Percentiles rank a stretch among this genome's conserved stretches.
These are phyloP conservation scores for Colletotrichum phormii DNA, from an alignment of 2,329 filamentous ascomycete genomes.

Conservation along the genomic window DNA sequence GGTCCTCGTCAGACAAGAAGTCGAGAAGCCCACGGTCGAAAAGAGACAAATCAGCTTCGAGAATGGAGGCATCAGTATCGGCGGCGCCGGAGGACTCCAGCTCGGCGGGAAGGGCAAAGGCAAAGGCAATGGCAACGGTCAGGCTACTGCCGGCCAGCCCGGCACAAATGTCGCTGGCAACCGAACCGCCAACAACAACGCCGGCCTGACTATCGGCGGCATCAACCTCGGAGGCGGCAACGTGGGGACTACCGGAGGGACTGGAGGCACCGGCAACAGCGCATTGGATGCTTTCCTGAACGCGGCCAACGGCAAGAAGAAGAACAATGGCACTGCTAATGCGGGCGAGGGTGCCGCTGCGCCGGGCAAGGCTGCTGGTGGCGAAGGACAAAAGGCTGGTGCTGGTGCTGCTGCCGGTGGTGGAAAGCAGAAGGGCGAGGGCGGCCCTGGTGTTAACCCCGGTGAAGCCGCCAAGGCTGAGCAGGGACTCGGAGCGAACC, in stretches of 20 bases:
- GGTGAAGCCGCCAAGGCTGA: slow-evolving; percentile 25
- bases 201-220: slow-evolving; percentile 21
- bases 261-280: slow-evolving; percentile 18
- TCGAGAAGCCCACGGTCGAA: background rate
- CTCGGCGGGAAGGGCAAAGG: slow-evolving; percentile 16
- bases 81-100: slow-evolving; percentile 9
- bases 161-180: background rate
- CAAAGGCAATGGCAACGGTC: background rate
- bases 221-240: slow-evolving; percentile 17
- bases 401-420: background rate
- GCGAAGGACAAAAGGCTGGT: background rate
- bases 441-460: slow-evolving; percentile 5
- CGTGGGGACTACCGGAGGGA: background rate
- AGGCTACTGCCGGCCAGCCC: background rate
- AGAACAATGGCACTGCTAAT: slow-evolving; percentile 8
- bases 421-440: slow-evolving; percentile 12
- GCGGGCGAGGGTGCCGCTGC: slow-evolving; percentile 9
- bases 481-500: slow-evolving; percentile 12
- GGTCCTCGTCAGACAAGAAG: slow-evolving; percentile 10
- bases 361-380: background rate
- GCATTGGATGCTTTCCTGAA: slow-evolving; percentile 22
- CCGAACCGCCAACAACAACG: slow-evolving; percentile 20
- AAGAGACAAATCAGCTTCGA: slow-evolving; percentile 28
- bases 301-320: slow-evolving; percentile 24
- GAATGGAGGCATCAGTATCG: slow-evolving; percentile 20